Evolutionary conservation across 2,329 filamentous ascomycete species (phyloP).

Genomic region (Fusarium oxysporum): DNA sequence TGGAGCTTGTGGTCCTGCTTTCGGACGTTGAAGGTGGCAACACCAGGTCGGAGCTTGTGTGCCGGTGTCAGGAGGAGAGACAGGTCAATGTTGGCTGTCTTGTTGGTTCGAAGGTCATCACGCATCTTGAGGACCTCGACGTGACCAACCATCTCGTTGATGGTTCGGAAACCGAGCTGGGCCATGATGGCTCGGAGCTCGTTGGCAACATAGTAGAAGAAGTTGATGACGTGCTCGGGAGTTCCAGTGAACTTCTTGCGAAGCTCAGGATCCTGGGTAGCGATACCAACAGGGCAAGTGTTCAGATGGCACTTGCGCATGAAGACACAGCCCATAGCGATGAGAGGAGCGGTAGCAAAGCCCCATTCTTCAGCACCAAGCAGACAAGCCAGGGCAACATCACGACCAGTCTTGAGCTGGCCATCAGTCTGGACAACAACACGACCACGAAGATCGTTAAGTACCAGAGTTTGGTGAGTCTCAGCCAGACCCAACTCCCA

Average conservation of each 20-base stretch:
- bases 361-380: conserved; percentile 99
- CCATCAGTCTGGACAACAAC: conserved; percentile 97
- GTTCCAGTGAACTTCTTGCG: conserved; percentile 94
- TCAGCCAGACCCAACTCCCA: conserved; percentile 98
- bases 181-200: conserved; percentile 98
- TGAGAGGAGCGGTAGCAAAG: conserved; percentile 93
- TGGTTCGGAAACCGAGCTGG: conserved; percentile 90
- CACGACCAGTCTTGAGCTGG: conserved; percentile 90
- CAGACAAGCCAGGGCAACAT: conserved; percentile 93
- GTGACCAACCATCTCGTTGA: conserved; percentile 98
- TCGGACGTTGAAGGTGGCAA: conserved; percentile 96
- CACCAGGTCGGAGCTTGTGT: conserved; percentile 93
- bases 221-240: conserved; percentile 97
- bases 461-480: conserved; percentile 94
- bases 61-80: conserved; percentile 93
- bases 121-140: conserved; percentile 88
- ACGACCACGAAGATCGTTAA: conserved; percentile 95
- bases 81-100: conserved; percentile 93
- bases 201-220: conserved; percentile 98
- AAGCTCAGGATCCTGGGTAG: conserved; percentile 93
- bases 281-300: conserved; percentile 91
- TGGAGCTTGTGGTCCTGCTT: conserved; percentile 97
- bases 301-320: conserved; percentile 85
- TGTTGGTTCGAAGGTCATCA: conserved; percentile 86
- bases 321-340: conserved; percentile 97